These are phyloP conservation scores for Linnemannia elongata DNA, from an alignment of 192 early-diverging fungal species.

Conservation along the genomic window DNA sequence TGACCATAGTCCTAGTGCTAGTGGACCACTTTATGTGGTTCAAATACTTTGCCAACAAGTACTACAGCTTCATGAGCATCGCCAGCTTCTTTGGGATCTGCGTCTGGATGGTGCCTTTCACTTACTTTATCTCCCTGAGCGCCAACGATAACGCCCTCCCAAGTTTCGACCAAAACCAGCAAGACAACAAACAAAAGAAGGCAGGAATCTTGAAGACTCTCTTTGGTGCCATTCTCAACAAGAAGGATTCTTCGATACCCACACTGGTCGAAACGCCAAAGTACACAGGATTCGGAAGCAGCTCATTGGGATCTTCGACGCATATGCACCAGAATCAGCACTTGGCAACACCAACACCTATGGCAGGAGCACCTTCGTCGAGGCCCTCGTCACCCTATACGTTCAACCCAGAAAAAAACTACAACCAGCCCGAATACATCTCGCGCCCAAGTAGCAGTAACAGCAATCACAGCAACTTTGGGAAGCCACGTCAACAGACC, in stretches of 20 bases:
- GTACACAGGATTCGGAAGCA: slow-evolving; percentile 41
- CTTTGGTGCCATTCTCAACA: slow-evolving; percentile 39
- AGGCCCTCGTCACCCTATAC: slow-evolving; percentile 13
- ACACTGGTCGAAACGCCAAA: slow-evolving; percentile 38
- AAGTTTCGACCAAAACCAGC: slow-evolving; percentile 60
- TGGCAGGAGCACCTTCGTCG: background rate
- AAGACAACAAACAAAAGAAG: slow-evolving; percentile 44
- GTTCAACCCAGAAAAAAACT: slow-evolving; percentile 42
- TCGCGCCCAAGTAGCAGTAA: slow-evolving; percentile 45
- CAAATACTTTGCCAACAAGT: slow-evolving; percentile 83
- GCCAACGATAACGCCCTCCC: slow-evolving; percentile 92
- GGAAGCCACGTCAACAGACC: slow-evolving; percentile 9
- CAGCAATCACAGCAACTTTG: slow-evolving; percentile 26
- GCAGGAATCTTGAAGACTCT: slow-evolving; percentile 43
- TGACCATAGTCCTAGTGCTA: slow-evolving; percentile 74
- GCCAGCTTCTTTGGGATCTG: slow-evolving; percentile 94
- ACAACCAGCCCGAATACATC: slow-evolving; percentile 19
- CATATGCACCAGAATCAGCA: background rate
- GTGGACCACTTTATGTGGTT: slow-evolving; percentile 97
- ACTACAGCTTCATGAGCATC: slow-evolving; percentile 84
- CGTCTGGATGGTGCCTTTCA: slow-evolving; percentile 95
- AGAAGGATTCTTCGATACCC: slow-evolving; percentile 32
- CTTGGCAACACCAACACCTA: background rate
- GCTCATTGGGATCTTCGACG: slow-evolving; percentile 8
- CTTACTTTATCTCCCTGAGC: slow-evolving; percentile 93